A percentile compares a stretch with the other conserved stretches of the same genome.
phyloP scores from a whole-genome alignment of 176 grass and related monocot species.

The Oryza longistaminata region DNA sequence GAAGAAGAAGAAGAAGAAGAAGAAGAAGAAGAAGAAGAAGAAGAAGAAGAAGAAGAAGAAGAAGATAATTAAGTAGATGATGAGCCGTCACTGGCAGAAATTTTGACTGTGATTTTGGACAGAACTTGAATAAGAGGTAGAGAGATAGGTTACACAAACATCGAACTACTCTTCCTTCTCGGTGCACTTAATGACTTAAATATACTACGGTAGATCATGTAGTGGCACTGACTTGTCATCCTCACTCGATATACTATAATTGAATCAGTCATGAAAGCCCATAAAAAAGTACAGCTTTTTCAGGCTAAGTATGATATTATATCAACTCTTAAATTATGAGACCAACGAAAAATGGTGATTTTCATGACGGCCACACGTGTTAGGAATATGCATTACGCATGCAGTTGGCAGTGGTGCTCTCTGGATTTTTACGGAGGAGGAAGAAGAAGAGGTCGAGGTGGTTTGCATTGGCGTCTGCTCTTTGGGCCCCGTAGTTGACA shows the following conservation, averaged over 20 bases:
- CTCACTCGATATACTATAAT: neutral
- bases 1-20: neutral
- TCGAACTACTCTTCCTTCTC: conserved; percentile 33
- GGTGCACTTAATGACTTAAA: neutral
- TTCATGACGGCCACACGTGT: neutral
- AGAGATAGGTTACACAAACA: neutral
- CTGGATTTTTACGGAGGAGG: neutral
- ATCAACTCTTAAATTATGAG: neutral
- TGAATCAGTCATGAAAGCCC: neutral
- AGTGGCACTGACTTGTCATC: neutral
- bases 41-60: neutral
- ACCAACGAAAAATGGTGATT: neutral
- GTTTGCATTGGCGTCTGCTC: neutral
- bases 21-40: neutral
- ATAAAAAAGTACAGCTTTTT: neutral
- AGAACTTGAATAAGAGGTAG: neutral
- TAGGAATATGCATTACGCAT: neutral
- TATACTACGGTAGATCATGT: neutral
- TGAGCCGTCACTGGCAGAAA: conserved; percentile 26
- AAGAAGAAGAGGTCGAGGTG: neutral
- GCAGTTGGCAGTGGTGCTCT: neutral
- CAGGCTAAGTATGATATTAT: neutral
- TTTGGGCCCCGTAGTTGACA: conserved; percentile 37
- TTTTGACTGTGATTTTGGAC: conserved; percentile 1
- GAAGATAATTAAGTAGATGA: neutral